These are phyloP conservation scores for Populus simonii DNA, from an alignment of 345 rosid species.

Conservation along the genomic window DNA sequence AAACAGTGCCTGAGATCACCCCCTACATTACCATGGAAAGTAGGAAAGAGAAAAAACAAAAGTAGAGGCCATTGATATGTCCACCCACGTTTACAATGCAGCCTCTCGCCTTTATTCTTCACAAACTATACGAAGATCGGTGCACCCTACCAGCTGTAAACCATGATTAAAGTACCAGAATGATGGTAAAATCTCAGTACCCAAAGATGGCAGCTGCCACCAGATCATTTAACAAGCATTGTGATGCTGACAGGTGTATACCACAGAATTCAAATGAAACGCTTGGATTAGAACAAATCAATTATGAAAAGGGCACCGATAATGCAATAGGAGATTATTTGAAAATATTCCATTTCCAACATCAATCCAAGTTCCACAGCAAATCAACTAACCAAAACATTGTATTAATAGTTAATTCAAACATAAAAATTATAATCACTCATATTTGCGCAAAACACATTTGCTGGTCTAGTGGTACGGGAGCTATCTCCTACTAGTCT, in stretches of 20 bases:
- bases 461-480: background rate
- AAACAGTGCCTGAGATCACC: background rate
- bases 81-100: background rate
- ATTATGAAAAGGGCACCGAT: background rate
- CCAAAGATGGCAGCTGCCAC: background rate
- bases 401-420: background rate
- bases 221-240: background rate
- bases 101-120: background rate
- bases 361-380: slow-evolving; percentile 3
- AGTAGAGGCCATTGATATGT: background rate
- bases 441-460: background rate
- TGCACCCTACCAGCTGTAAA: background rate
- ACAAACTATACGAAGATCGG: background rate
- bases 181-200: background rate
- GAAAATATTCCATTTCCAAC: background rate
- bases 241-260: background rate
- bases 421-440: background rate
- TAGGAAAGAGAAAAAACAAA: background rate
- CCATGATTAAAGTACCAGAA: background rate
- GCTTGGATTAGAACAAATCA: background rate
- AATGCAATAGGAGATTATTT: background rate
- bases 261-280: background rate
- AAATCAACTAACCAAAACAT: slow-evolving; percentile 4
- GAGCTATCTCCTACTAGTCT: background rate
- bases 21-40: background rate